Percentiles rank a stretch among this genome's conserved stretches.
phyloP scores from a whole-genome alignment of 352 stramenopile species.

The Globisporangium recalcitrans region DNA sequence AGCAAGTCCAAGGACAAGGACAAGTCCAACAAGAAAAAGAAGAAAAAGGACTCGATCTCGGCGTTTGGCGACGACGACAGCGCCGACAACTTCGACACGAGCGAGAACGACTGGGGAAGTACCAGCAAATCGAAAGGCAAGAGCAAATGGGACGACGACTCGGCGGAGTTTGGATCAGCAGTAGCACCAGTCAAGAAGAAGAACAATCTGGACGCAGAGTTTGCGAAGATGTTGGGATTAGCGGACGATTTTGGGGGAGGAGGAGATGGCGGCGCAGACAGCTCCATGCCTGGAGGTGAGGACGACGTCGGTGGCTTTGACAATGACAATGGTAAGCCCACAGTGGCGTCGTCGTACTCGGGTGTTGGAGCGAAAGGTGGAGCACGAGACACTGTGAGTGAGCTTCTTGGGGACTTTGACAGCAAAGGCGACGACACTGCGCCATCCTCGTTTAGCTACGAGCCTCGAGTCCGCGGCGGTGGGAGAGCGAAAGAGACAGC shows the following conservation, averaged over 20 bases:
- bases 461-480: slow-evolving; percentile 8
- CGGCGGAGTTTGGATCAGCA: slow-evolving; percentile 8
- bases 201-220: slow-evolving; percentile 47
- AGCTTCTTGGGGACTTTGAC: not conserved
- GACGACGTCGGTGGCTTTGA: not conserved
- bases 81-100: slow-evolving; percentile 21
- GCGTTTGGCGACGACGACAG: slow-evolving; percentile 21
- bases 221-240: slow-evolving; percentile 58
- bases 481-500: slow-evolving; percentile 2
- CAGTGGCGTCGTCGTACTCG: not conserved
- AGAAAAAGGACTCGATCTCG: slow-evolving; percentile 29
- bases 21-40: slow-evolving; percentile 23
- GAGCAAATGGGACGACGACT: slow-evolving; percentile 25
- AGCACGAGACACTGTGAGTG: not conserved
- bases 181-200: slow-evolving; percentile 33
- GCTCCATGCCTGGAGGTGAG: slow-evolving; percentile 10
- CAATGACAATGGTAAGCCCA: not conserved
- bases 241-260: slow-evolving; percentile 31
- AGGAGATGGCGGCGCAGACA: not conserved
- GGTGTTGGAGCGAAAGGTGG: slow-evolving; percentile 2
- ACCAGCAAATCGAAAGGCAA: slow-evolving; percentile 24
- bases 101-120: slow-evolving; percentile 18
- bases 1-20: slow-evolving; percentile 17
- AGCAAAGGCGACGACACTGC: not conserved
- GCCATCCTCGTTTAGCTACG: slow-evolving; percentile 10